phyloP scores from a whole-genome alignment of 129 eudicot genomes.

The carrot (Daucus carota) region DH1_v3.0 NC_030383.2:6421501-6422000 shows the following conservation, averaged over 20 bases:
- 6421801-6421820: background rate
- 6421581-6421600: constrained; percentile 89
- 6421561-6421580: constrained; percentile 95
- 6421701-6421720: constrained; percentile 5
- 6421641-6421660: constrained; percentile 97
- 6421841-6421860: constrained; percentile 27
- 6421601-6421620: constrained; percentile 80
- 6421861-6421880: constrained; percentile 64
- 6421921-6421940: constrained; percentile 51
- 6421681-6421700: constrained; percentile 72
- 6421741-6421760: background rate
- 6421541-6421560: background rate
- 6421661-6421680: constrained; percentile 82
- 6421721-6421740: background rate
- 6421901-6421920: constrained; percentile 89
- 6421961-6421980: constrained; percentile 82
- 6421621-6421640: constrained; percentile 85
- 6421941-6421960: constrained; percentile 45
- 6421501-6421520: background rate
- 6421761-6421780: background rate
- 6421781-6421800: background rate
- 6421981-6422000: constrained; percentile 97
- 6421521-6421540: background rate
- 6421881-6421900: constrained; percentile 86
- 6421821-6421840: background rate